Evolutionary conservation across 805 yeast genomes (phyloP), one percentile per base, ranked within the genome.

Genomic region (Starmerella stigmatis): DNA sequence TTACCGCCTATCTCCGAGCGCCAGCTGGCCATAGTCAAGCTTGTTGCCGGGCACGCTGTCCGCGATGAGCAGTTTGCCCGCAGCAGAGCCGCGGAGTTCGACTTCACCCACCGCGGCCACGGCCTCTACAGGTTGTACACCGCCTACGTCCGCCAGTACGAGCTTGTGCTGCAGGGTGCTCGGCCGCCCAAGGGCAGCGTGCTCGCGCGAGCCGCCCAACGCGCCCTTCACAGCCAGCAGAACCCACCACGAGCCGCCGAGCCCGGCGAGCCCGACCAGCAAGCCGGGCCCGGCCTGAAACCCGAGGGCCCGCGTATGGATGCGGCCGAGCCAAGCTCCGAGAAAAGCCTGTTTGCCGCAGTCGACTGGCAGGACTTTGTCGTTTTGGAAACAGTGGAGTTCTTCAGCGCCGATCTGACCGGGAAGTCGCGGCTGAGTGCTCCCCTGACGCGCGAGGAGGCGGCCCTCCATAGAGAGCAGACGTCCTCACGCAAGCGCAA

Each of bases 311-410:
- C 35, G 10, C 4, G 15, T 9, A n/a, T 13, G 15, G 20, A 2
- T 17, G 17, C 20, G 8, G 28, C 38, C 3, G n/a, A n/a, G n/a
- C n/a, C n/a, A n/a, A n/a, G 21, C 21, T 3, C 43, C 28, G 9
- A 12, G 29, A 5, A 26, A 22, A 17, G 37, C 33, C n/a, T n/a
- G 22, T 26, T 40, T 28, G 35, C 36, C 29, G 73, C 81, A 9
- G 78, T 86, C 19, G 86, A 88, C 63, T 89, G 98, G 98, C 78
- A 79, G 45, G 84, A 82, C 50, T 89, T 88, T 58, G 68, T 71
- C 2, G 68, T 84, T 15, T 80, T 84, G 7, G 85, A 78, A 41
- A 76, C 79, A 2, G 68, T 86, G 12, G 76, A 71, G 40, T 80
- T 86, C 52, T 74, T 46, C 37, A 33, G 34, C 30, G 44, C 48